Evolutionary conservation across 1,139 yeast genomes (phyloP), one percentile per base, ranked within the genome.

Genomic region (Suhomyces coccinellae): DNA sequence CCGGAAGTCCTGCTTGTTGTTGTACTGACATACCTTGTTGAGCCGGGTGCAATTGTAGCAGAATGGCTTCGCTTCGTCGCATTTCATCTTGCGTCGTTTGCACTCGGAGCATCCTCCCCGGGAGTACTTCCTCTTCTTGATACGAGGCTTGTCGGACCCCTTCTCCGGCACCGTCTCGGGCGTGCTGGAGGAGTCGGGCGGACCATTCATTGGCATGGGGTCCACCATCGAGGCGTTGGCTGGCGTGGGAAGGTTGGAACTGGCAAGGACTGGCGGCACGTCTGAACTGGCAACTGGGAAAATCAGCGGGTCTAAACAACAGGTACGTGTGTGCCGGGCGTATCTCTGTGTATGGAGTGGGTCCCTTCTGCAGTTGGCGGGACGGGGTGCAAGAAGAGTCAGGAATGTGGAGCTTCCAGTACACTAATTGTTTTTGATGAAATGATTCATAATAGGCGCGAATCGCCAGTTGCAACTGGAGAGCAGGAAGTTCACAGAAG

Each of bases 21-120:
- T 67, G 53, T 82, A 82, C 3, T 63, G 62, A 56, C 87, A 82
- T 2, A 54, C 54, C 52, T 80, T 79, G 29, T 67, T 68, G 17
- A 80, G 60, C 16, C 81, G 62, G 4, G 73, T 53, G 55, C 89
- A 83, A 50, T 80, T 82, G 47, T 36, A 38, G 47, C 65, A 61
- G 31, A 42, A 49, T 6, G 64, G 64, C 37, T 48, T 46, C 12
- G 53, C 51, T 41, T 61, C 65, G 43, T 61, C 65, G 41, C 64
- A 61, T 52, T 83, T 83, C 66, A 80, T 75, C 56, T 82, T 80
- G 41, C 87, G 65, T 40, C 82, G 61, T 56, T 82, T 82, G 60
- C 89, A 83, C 56, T 81, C 85, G 16, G 66, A 63, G 53, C 89
- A 83, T 3, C 88, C 89, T 33, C 77, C 78, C 38, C 85, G 64